Conservation (phyloP, 805 yeast species). For the Hanseniaspora taiwanica region DNA sequence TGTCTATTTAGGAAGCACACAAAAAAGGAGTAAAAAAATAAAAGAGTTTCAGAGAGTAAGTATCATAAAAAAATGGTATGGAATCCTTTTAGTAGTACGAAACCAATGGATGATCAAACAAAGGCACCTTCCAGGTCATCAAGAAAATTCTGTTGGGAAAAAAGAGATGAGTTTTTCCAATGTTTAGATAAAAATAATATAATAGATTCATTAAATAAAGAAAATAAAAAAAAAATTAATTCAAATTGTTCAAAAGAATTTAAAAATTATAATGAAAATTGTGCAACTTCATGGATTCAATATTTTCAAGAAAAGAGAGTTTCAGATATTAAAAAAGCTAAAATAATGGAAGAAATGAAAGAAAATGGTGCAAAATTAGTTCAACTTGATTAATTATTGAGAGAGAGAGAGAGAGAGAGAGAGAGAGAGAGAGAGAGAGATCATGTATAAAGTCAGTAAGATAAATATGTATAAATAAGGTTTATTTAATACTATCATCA, state of each 20-base stretch:
- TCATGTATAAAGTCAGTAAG: too few relatives aligned
- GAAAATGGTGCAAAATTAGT: conserved; percentile 37
- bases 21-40: neutral
- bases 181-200: conserved; percentile 62
- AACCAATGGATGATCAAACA: conserved; percentile 7
- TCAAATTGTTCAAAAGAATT: conserved; percentile 45
- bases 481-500: too few relatives aligned
- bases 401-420: neutral
- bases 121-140: conserved; percentile 48
- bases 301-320: conserved; percentile 86
- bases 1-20: too few relatives aligned
- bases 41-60: too few relatives aligned
- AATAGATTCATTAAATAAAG: conserved; percentile 53
- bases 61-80: conserved; percentile 1
- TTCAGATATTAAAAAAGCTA: conserved; percentile 56
- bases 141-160: conserved; percentile 78
- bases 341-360: conserved; percentile 57
- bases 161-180: conserved; percentile 63
- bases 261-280: conserved; percentile 50
- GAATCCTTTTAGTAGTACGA: conserved; percentile 3
- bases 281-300: conserved; percentile 78
- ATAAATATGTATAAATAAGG: too few relatives aligned
- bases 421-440: neutral
- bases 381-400: neutral
- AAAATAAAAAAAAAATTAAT: conserved; percentile 33